Conservation (phyloP, 345 rosid species). For the Dipteronia sinensis region DNA sequence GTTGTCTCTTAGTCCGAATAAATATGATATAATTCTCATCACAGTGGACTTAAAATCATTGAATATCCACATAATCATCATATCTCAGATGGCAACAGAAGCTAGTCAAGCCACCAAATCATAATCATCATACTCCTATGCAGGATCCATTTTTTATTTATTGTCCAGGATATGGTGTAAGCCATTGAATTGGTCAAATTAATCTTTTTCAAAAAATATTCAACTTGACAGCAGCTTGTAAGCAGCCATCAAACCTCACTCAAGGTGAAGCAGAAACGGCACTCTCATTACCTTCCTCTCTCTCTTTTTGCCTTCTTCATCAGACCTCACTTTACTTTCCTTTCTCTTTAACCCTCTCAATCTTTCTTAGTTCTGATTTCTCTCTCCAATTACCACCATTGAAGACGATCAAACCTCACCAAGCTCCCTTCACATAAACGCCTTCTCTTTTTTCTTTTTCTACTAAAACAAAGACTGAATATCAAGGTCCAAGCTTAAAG, state of each 20-base stretch:
- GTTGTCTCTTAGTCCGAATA: too few species aligned
- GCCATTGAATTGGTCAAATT: neutral
- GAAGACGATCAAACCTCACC: neutral
- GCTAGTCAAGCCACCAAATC: neutral
- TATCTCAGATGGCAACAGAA: neutral
- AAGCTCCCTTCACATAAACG: neutral
- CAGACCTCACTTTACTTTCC: neutral
- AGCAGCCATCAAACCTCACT: neutral
- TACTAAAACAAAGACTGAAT: neutral
- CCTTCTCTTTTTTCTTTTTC: neutral
- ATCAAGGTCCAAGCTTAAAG: neutral
- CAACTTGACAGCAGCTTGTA: neutral
- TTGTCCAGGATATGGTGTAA: neutral
- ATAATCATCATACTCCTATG: neutral
- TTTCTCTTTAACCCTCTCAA: neutral
- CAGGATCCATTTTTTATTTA: neutral
- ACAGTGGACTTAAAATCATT: neutral
- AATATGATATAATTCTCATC: neutral
- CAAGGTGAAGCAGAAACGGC: neutral
- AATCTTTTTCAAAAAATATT: neutral
- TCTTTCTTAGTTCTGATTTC: neutral
- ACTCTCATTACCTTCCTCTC: too few species aligned
- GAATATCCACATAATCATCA: neutral
- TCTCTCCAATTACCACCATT: neutral
- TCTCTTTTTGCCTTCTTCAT: too few species aligned